These are phyloP conservation scores for Diaporthe caulivora DNA, from an alignment of 2,329 filamentous ascomycete species.

Conservation along the genomic window DNA sequence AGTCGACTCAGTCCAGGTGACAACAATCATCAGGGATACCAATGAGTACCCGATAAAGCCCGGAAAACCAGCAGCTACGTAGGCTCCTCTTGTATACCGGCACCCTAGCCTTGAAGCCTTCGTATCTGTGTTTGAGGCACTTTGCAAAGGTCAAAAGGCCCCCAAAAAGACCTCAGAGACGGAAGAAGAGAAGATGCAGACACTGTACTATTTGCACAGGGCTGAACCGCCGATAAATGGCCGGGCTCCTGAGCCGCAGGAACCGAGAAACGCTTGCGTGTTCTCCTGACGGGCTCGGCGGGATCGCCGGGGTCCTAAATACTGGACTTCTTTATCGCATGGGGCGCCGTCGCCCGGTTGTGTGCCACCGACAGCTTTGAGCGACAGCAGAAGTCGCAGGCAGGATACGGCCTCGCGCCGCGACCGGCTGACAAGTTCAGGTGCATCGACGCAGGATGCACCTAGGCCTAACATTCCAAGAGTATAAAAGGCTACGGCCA, in stretches of 20 bases:
- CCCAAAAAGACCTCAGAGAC: neutral
- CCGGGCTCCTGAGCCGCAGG: slow-evolving; percentile 5
- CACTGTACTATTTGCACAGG: slow-evolving; percentile 24
- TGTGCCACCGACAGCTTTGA: slow-evolving; percentile 23
- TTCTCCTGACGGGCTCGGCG: slow-evolving; percentile 35
- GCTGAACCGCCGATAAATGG: slow-evolving; percentile 14
- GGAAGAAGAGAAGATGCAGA: slow-evolving; percentile 29
- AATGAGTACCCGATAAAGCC: slow-evolving; percentile 14
- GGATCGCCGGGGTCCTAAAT: slow-evolving; percentile 35
- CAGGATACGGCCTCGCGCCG: slow-evolving; percentile 7
- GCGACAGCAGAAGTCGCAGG: slow-evolving; percentile 17
- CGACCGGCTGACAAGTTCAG: neutral
- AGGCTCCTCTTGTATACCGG: slow-evolving; percentile 18
- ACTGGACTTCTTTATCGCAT: slow-evolving; percentile 23
- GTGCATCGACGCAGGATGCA: slow-evolving; percentile 14
- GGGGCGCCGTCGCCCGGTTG: neutral
- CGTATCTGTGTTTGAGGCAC: slow-evolving; percentile 1
- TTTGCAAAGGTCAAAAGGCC: neutral
- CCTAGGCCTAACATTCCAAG: slow-evolving; percentile 15
- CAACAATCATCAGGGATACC: slow-evolving; percentile 3
- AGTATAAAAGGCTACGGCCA: slow-evolving; percentile 55
- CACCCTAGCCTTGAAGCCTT: slow-evolving; percentile 24
- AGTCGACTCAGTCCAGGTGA: slow-evolving; percentile 35
- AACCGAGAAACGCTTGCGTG: neutral
- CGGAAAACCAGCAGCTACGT: slow-evolving; percentile 16